Evolutionary conservation across 805 yeast species (phyloP).

Genomic region (Saccharomycopsis olivae): DNA sequence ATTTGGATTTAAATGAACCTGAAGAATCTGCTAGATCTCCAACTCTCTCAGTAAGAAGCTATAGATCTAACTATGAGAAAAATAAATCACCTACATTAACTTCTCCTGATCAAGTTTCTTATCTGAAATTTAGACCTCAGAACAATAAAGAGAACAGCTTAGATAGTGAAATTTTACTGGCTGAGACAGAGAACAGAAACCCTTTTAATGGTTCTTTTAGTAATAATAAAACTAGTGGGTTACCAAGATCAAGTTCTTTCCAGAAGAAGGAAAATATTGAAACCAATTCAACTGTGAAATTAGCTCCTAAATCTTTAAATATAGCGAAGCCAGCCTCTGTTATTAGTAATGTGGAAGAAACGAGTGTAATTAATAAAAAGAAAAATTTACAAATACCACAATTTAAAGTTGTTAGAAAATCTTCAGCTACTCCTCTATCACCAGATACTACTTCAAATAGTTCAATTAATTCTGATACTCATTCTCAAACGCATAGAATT

Average conservation of each 20-base stretch:
- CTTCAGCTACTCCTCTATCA: neutral
- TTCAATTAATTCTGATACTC: constrained; percentile 1
- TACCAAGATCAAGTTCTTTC: neutral
- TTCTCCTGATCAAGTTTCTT: neutral
- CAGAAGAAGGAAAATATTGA: neutral
- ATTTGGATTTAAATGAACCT: constrained; percentile 16
- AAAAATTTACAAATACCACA: constrained; percentile 7
- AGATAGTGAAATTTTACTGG: neutral
- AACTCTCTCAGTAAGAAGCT: constrained; percentile 8
- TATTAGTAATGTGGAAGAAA: neutral
- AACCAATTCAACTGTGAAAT: neutral
- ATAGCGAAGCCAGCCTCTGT: neutral
- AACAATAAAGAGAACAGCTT: neutral
- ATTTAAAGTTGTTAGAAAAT: constrained; percentile 13
- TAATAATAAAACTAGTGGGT: too few relatives aligned
- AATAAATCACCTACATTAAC: neutral
- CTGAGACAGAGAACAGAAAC: neutral
- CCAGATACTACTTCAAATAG: neutral
- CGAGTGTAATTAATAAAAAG: neutral
- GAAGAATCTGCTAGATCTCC: constrained; percentile 6
- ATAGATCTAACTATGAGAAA: constrained; percentile 9
- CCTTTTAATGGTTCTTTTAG: neutral
- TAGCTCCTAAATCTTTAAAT: neutral
- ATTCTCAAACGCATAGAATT: neutral
- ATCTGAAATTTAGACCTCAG: neutral